Evolutionary conservation across 768 basidiomycete genomes (phyloP), one percentile per base, ranked within the genome.

Genomic region (Xerocomellus dryophilus): DNA sequence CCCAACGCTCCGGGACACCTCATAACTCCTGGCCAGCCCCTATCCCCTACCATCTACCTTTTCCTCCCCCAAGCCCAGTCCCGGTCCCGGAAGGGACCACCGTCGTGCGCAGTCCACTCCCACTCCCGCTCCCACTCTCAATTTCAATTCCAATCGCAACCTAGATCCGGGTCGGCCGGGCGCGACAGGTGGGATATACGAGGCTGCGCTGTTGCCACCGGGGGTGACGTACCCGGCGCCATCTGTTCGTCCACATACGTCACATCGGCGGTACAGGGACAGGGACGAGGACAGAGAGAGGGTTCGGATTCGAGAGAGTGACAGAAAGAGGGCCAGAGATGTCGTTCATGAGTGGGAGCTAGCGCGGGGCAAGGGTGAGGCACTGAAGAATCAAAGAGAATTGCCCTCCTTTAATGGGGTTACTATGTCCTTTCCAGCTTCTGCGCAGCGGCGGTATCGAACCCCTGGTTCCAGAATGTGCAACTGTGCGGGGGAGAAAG

Each of bases 171-270:
- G 23, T 2, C 12, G 43, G 49, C 2, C 53, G 49, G 10, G 0
- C 17, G 43, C n/a, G n/a, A n/a, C n/a, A n/a, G 20, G 53, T 5
- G 41, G 43, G 34, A 7, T 29, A 39, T 70, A 70, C 32, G 68
- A 68, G 14, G 44, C 58, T 5, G 54, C 68, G 27, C 68, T 68
- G 14, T 20, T 70, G 20, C 68, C 68, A 3, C 48, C 43, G 4
- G 70, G 68, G 3, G 38, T 70, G 48, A 52, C 35, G 46, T 70
- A 70, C 35, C 68, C 68, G 1, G 64, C 51, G 2, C 58, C 70
- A 7, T 70, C 68, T 1, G 8, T 27, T 1, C 68, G 70, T 14
- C 56, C 60, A 4, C 56, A 53, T 2, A 66, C 68, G 34, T 66
- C 70, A 0, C 68, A 70, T 49, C 44, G 40, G 41, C 45, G 18